Percentiles rank a stretch among this genome's conserved stretches.
These are phyloP conservation scores for Penicillium macrosclerotiorum DNA, from an alignment of 495 filamentous ascomycete species.

Conservation along the genomic window DNA sequence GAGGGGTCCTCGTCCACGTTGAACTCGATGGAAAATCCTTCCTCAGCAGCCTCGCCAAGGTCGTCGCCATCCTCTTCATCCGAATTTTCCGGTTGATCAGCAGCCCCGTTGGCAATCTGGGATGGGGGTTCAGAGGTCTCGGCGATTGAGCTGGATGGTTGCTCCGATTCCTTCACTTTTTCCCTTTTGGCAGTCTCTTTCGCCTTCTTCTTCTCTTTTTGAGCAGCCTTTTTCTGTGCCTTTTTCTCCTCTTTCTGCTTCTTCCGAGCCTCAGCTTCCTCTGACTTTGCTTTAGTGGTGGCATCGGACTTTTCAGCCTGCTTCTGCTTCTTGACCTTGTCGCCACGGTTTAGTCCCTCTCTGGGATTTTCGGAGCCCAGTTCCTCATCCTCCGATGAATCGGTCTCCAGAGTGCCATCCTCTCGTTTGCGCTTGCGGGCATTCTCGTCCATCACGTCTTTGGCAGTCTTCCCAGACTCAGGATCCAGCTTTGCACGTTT, in stretches of 20 bases:
- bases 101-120: slow-evolving; percentile 33
- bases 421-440: slow-evolving; percentile 68
- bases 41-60: slow-evolving; percentile 41
- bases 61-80: slow-evolving; percentile 33
- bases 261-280: slow-evolving; percentile 39
- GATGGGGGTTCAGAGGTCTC: slow-evolving; percentile 16
- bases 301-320: slow-evolving; percentile 30
- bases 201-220: slow-evolving; percentile 49
- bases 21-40: slow-evolving; percentile 43
- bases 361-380: slow-evolving; percentile 41
- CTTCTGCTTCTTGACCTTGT: slow-evolving; percentile 35
- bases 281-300: slow-evolving; percentile 26
- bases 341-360: slow-evolving; percentile 40
- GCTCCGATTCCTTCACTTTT: slow-evolving; percentile 40
- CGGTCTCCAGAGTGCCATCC: slow-evolving; percentile 41
- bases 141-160: slow-evolving; percentile 18
- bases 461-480: slow-evolving; percentile 72
- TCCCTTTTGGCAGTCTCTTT: slow-evolving; percentile 46
- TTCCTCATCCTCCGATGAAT: slow-evolving; percentile 46
- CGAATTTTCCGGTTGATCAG: slow-evolving; percentile 19
- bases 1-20: slow-evolving; percentile 41
- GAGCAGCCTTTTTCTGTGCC: slow-evolving; percentile 47
- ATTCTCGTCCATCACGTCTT: slow-evolving; percentile 81
- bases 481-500: slow-evolving; percentile 83
- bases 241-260: slow-evolving; percentile 49